Conservation (phyloP, 2,329 filamentous ascomycete species). For the Venturia oleaginea region DNA sequence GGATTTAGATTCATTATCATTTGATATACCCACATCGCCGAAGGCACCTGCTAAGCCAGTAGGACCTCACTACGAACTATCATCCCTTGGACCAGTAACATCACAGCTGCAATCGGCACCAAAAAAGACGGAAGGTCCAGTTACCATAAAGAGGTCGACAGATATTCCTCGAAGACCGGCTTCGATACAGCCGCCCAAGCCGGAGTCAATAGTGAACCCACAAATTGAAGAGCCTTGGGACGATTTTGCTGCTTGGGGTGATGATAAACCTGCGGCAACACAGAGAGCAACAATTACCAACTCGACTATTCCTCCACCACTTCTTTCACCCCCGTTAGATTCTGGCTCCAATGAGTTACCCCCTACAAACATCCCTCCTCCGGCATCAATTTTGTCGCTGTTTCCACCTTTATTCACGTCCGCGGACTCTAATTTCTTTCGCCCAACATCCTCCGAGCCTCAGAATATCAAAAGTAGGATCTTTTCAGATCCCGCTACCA, state of each 20-base stretch:
- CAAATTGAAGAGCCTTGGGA: slow-evolving; percentile 34
- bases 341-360: slow-evolving; percentile 36
- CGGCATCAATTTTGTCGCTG: slow-evolving; percentile 68
- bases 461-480: slow-evolving; percentile 53
- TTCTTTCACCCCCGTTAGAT: slow-evolving; percentile 16
- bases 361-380: slow-evolving; percentile 82
- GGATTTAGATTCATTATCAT: not conserved
- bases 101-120: slow-evolving; percentile 1
- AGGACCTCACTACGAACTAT: slow-evolving; percentile 3
- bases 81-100: not conserved
- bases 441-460: slow-evolving; percentile 51
- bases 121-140: not conserved
- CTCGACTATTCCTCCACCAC: not conserved
- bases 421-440: slow-evolving; percentile 56
- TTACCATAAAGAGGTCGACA: not conserved
- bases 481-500: slow-evolving; percentile 52
- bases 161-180: not conserved
- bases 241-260: slow-evolving; percentile 29
- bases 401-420: slow-evolving; percentile 64
- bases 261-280: slow-evolving; percentile 18
- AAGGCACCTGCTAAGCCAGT: not conserved
- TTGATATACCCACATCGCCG: not conserved
- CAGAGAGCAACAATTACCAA: slow-evolving; percentile 38
- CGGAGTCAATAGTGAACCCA: slow-evolving; percentile 7
- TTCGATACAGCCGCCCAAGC: slow-evolving; percentile 1